Evolutionary conservation across 2,329 filamentous ascomycete genomes (phyloP).

Genomic region (Lasiodiplodia gonubiensis): DNA sequence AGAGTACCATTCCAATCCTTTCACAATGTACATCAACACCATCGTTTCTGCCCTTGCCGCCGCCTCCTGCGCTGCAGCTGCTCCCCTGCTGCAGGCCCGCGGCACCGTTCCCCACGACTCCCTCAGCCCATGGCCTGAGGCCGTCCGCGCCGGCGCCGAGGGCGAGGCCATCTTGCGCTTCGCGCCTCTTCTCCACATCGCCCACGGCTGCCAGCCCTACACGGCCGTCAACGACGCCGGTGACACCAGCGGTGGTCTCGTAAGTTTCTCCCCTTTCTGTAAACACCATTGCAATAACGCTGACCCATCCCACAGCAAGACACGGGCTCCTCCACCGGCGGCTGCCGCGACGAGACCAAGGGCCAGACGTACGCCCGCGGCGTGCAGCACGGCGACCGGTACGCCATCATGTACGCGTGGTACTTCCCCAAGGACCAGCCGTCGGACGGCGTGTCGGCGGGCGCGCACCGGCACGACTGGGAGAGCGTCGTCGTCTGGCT

Average conservation of each 20-base stretch:
- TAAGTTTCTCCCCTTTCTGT: background rate
- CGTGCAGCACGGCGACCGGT: slow-evolving; percentile 37
- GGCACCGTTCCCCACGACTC: slow-evolving; percentile 7
- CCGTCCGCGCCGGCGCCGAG: slow-evolving; percentile 49
- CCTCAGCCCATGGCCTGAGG: slow-evolving; percentile 48
- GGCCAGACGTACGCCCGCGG: slow-evolving; percentile 50
- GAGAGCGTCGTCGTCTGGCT: slow-evolving; percentile 46
- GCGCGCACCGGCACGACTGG: slow-evolving; percentile 52
- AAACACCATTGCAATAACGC: background rate
- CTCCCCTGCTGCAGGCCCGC: background rate
- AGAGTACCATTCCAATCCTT: background rate
- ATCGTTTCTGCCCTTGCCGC: background rate
- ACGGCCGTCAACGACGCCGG: slow-evolving; percentile 33
- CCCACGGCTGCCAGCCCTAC: slow-evolving; percentile 36
- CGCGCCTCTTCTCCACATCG: slow-evolving; percentile 36
- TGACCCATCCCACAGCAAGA: slow-evolving; percentile 42
- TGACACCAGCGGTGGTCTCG: slow-evolving; percentile 26
- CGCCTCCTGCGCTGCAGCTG: background rate
- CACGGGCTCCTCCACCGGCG: slow-evolving; percentile 39
- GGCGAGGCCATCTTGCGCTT: slow-evolving; percentile 32
- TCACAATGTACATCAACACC: background rate
- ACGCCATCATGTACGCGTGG: slow-evolving; percentile 53
- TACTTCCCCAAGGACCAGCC: slow-evolving; percentile 57
- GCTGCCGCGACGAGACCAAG: slow-evolving; percentile 41
- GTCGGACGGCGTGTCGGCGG: slow-evolving; percentile 37